Evolutionary conservation across 2,329 filamentous ascomycete genomes (phyloP).

Genomic region (Microsporum canis): DNA sequence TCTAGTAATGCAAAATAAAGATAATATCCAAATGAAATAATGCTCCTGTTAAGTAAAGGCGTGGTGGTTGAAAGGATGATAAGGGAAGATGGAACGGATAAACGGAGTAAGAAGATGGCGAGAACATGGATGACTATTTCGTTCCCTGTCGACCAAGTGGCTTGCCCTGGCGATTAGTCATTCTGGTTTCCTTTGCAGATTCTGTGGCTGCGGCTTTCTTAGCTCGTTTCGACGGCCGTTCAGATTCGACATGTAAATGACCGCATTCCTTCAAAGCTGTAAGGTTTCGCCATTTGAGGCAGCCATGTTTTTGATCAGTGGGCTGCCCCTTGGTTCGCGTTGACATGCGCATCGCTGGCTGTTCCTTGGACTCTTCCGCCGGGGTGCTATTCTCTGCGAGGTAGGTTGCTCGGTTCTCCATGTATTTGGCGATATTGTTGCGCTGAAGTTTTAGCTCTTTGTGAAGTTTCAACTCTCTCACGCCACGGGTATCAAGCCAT

Average conservation of each 20-base stretch:
- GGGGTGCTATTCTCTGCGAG: slow-evolving; percentile 44
- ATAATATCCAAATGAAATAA: slow-evolving; percentile 3
- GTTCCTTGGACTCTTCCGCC: slow-evolving; percentile 36
- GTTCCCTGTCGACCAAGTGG: slow-evolving; percentile 41
- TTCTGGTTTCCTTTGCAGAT: slow-evolving; percentile 30
- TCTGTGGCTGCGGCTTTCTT: slow-evolving; percentile 32
- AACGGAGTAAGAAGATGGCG: neutral
- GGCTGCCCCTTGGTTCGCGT: slow-evolving; percentile 52
- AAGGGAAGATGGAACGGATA: neutral
- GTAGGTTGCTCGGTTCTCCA: slow-evolving; percentile 69
- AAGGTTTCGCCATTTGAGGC: slow-evolving; percentile 55
- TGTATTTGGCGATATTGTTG: slow-evolving; percentile 64
- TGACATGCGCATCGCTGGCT: slow-evolving; percentile 45
- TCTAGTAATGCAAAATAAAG: slow-evolving; percentile 1
- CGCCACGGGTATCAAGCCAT: slow-evolving; percentile 80
- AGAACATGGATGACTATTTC: neutral
- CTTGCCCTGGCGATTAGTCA: slow-evolving; percentile 40
- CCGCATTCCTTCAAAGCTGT: slow-evolving; percentile 48
- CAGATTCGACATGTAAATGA: slow-evolving; percentile 50
- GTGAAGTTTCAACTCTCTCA: slow-evolving; percentile 73
- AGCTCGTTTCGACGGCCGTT: slow-evolving; percentile 39
- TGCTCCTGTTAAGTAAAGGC: neutral
- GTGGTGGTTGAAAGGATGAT: neutral
- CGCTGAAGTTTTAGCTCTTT: slow-evolving; percentile 74
- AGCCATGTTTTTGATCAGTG: slow-evolving; percentile 40